A percentile compares a stretch with the other conserved stretches of the same genome.
phyloP scores from a whole-genome alignment of 2,329 filamentous ascomycete species.

The Didymella exigua region DNA sequence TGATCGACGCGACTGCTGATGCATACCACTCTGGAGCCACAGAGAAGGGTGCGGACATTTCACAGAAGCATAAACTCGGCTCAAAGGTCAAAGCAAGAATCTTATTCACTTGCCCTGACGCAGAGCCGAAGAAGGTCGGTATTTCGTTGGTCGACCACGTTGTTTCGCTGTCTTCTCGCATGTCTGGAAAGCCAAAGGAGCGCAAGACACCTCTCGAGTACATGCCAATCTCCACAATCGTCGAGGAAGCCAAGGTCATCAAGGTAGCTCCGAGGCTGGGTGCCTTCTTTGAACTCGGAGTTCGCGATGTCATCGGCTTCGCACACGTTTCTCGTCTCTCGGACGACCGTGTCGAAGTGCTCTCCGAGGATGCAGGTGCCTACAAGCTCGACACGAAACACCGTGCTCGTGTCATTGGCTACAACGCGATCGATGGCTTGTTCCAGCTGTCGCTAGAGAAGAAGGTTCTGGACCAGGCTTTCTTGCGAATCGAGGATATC shows the following conservation, averaged over 20 bases:
- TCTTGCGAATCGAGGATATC: slow-evolving; percentile 89
- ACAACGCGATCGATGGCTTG: slow-evolving; percentile 83
- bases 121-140: slow-evolving; percentile 81
- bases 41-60: slow-evolving; percentile 70
- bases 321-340: slow-evolving; percentile 93
- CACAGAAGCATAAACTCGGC: slow-evolving; percentile 79
- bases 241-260: slow-evolving; percentile 78
- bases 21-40: slow-evolving; percentile 84
- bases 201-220: slow-evolving; percentile 62
- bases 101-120: slow-evolving; percentile 82
- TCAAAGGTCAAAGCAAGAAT: slow-evolving; percentile 85
- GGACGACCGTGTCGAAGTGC: slow-evolving; percentile 83
- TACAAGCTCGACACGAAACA: slow-evolving; percentile 81
- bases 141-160: slow-evolving; percentile 89
- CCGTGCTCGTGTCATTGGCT: slow-evolving; percentile 80
- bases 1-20: slow-evolving; percentile 89
- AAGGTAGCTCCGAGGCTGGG: slow-evolving; percentile 82
- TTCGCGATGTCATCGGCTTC: slow-evolving; percentile 76
- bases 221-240: slow-evolving; percentile 73
- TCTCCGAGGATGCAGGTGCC: slow-evolving; percentile 76
- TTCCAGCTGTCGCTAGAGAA: slow-evolving; percentile 86
- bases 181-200: slow-evolving; percentile 46
- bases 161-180: slow-evolving; percentile 62
- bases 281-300: slow-evolving; percentile 75
- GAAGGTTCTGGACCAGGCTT: slow-evolving; percentile 82